Evolutionary conservation across 2,329 filamentous ascomycete species (phyloP), one percentile per base, ranked within the genome.

Genomic region (Pestalotiopsis sp.): DNA sequence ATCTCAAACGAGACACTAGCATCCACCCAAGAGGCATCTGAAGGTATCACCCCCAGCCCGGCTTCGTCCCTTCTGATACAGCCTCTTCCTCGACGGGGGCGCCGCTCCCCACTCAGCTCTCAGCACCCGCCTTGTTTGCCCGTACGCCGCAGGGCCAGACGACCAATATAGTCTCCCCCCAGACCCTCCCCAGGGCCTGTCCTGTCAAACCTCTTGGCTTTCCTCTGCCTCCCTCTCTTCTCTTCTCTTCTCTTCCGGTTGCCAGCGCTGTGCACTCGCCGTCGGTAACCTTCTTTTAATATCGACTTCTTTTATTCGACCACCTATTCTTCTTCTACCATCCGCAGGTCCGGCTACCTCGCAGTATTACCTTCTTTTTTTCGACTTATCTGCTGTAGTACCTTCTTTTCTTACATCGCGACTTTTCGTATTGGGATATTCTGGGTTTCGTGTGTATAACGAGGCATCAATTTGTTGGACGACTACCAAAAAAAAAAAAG

Each of bases 301-400:
- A 81, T 83, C 81, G 80, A 75, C 79, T 75, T 70, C 70, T 73
- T 77, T 75, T 74, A 77, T 74, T 74, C 75, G 70, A 70, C 72
- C 30, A 74, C 20, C 44, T 6, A 72, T 75, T 66, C 39, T 35
- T 35, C 30, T 35, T 35, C 30, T 9, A 40, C 20, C 58, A 78
- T n/a, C 20, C 78, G 82, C 85, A 79, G 85, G 86, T 85, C 83
- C 81, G 86, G 86, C 81, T 83, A 84, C 82, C 81, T 82, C 78
- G 73, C 75, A 74, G 75, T 77, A 77, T 70, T 74, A 68, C 71
- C 44, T 75, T 74, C 61, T 64, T 40, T 35, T 30, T 30, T 64
- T 67, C 65, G 56, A 70, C 68, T 69, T 66, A 66, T 55, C 63
- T 68, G 17, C 66, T 64, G 64, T 69, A 66, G 56, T 48, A 66